Evolutionary conservation across 2,329 filamentous ascomycete genomes (phyloP), one percentile per base, ranked within the genome.

Genomic region (Ceratocystis variospora): DNA sequence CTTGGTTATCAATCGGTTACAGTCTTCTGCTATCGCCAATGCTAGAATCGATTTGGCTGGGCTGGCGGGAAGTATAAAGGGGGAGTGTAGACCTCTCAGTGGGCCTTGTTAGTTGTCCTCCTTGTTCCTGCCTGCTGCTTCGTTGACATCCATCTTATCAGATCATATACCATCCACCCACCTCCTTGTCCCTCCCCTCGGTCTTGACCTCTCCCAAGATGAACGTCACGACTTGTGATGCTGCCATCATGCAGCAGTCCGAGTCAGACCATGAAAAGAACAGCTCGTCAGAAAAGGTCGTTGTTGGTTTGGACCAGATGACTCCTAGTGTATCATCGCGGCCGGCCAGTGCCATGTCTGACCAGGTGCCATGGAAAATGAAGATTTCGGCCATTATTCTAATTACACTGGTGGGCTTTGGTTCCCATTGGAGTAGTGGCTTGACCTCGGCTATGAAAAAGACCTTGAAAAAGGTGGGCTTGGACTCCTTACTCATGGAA

Each of bases 361-460:
- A 61, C 17, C 61, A 66, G 10, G 69, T 74, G 12, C 73, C 73
- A 1, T 5, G 70, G 67, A 72, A 68, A 55, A 72, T 74, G 70
- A 74, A 74, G 68, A 70, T 74, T 62, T 61, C 71, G 0, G 73
- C 81, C 0, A 78, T 85, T 2, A 61, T 82, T 0, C 70, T 83
- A 7, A 79, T 82, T 1, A 79, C 78, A 15, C 72, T 77, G 65
- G 83, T 85, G 69, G 81, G 83, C 0, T 85, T 85, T 70, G 83
- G 83, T 0, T 81, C 81, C 0, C 79, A 80, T 25, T 85, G 83
- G 82, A 84, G 81, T 69, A 77, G 77, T n/a, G 81, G 83, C 1
- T 80, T 85, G 0, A 84, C 81, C 0, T 80, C 80, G 8, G 83
- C 83, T 1, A 80, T 85, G 78, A 85, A 86, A 71, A 81, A 76